Base-by-base conservation (phyloP, 257 asterid genomes). In the Knoxia roxburghii region DNA sequence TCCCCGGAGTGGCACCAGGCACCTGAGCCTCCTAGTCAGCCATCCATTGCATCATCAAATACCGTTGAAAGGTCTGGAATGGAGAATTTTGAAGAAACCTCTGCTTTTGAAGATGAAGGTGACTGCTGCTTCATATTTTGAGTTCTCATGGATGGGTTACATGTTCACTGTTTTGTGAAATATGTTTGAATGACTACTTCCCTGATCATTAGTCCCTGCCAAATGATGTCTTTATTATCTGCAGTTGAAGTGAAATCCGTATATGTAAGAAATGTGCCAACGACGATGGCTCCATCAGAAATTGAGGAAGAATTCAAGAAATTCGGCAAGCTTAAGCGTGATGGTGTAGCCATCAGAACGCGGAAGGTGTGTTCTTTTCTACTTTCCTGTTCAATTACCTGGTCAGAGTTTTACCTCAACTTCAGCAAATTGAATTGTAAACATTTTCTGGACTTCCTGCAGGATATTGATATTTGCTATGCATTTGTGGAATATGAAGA, bases 401-500 rank as follows among this genome's bases (percentile, higher is more conserved):
- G 52, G 63, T 39, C 39, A 35, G 17, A 39, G 58, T 27, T 68
- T 37, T 27, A 54, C 53, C 45, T 52, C n/a, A 11, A 37, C 15
- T 65, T 23, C 30, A 35, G 40, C 51, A 53, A 51, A 35, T 39
- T 75, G 52, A 64, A 55, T 37, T 41, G 35, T 15, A 26, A 33
- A 64, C 40, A 30, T 51, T 33, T 59, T 17, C 33, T 11, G 32
- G 18, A 65, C 41, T 73, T 66, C 63, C 51, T 80, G 82, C 95
- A 90, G 96, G 99, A 94, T 76, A 83, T 87, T 50, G 98, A 94
- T 77, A 95, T 82, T 48, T 90, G 96, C 82, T 94, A 90, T 80
- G 96, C 96, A 39, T 94, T 94, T 75, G 99, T 94, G 7, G 99
- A 94, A 78, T 94, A 79, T 67, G 99, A 90, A 70, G 99, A 94